Conservation (phyloP, 2,329 filamentous ascomycete genomes). For the Phyllosticta ampelicida region DNA sequence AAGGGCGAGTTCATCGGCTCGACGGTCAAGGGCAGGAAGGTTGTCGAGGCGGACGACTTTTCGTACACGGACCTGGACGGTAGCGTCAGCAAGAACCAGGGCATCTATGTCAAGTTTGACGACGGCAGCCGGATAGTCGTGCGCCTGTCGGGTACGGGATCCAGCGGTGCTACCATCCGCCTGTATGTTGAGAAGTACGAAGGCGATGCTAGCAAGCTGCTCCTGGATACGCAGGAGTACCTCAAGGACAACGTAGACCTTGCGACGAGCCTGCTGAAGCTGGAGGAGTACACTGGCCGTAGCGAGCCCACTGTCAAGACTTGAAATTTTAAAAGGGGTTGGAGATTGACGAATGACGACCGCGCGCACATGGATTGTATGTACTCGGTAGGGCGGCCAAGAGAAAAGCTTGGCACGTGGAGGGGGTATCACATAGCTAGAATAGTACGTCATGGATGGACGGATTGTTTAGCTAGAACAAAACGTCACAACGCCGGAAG, state of each 20-base stretch:
- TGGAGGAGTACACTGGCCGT: conserved; percentile 86
- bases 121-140: conserved; percentile 93
- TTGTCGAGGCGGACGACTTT: conserved; percentile 87
- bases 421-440: background rate
- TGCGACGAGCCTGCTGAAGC: conserved; percentile 74
- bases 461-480: no score
- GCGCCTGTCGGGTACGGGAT: conserved; percentile 87
- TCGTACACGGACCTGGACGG: conserved; percentile 98
- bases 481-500: no score
- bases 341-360: conserved; percentile 9
- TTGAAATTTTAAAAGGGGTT: conserved; percentile 35
- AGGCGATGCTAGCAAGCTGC: conserved; percentile 65
- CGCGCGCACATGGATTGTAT: conserved; percentile 1
- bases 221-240: conserved; percentile 82
- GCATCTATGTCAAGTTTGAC: conserved; percentile 87
- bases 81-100: conserved; percentile 90
- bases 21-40: conserved; percentile 69
- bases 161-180: conserved; percentile 89
- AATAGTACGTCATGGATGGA: background rate
- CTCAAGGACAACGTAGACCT: conserved; percentile 81
- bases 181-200: conserved; percentile 97
- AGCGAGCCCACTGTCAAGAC: conserved; percentile 96
- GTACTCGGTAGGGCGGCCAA: background rate
- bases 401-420: background rate
- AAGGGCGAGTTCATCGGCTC: conserved; percentile 71